Base-by-base conservation (phyloP, 192 early-diverging fungal species). In the Backusella macrospora region DNA sequence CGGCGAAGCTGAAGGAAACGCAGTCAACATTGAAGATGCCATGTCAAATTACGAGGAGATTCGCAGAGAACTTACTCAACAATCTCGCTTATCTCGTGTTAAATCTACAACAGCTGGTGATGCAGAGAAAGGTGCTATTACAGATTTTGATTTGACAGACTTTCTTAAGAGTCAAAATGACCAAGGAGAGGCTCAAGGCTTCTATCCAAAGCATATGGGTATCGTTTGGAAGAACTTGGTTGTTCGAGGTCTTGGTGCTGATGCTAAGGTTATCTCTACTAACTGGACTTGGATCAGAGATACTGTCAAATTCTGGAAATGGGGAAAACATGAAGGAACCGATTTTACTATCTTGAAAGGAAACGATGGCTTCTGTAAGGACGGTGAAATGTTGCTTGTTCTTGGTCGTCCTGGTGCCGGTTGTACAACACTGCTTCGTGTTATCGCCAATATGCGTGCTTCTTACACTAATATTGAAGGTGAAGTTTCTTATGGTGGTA, bases 321-420 rank as follows among this genome's bases (percentile, higher is more conserved):
- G 64, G 72, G 47, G 71, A 9, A 46, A 70, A 3, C 14, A 73
- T 5, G 16, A 16, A 7, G 79, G 75, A 40, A 44, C 72, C 34
- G 79, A 76, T 44, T 63, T 66, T 46, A 84, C 77, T 21, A 91
- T 96, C 52, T 76, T 94, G 14, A 73, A 85, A 48, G 76, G 78
- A 18, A 84, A 91, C 70, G 83, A 83, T 7, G 94, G 94, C 45
- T 91, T 88, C 70, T 84, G 90, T 39, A 87, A 89, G 39, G 89
- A 91, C 37, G 93, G 94, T 26, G 93, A 96, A 73, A 88, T 90
- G 87, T 69, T 87, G 7, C 76, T 92, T 37, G 88, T 92, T 10
- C 84, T 93, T 18, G 92, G 92, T 70, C 85, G 90, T 39, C 92
- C 92, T 44, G 91, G 90, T 52, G 82, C 89, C 14, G 91, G 91